Base-by-base conservation (phyloP, 2,329 filamentous ascomycete species). In the Penicillium paneum region DNA sequence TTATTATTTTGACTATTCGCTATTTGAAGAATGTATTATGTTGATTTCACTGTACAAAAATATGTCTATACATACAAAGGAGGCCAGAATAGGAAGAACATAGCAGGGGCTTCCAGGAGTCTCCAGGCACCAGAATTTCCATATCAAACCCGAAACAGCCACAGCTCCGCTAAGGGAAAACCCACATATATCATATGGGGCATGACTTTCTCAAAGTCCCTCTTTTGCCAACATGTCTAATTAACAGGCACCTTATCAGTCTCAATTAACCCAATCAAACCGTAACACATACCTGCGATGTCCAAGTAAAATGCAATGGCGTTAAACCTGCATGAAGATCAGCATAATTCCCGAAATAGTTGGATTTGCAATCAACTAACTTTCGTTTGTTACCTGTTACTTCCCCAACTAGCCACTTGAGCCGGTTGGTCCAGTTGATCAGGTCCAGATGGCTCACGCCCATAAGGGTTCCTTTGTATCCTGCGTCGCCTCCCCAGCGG, bases 141-240 rank as follows among this genome's bases (percentile, higher is more conserved):
- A 29, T n/a, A 32, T 36, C 28, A 21, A 43, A 44, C 3, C 28
- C 12, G 42, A 34, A 19, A 35, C 42, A 43, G 19, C 50, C 50
- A 35, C 42, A 21, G 29, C 44, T 50, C n/a, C 46, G 52, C 46
- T 44, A 40, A 44, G 19, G 26, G 21, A 5, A 15, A 35, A 19
- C 35, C 40, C 39, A 55, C 29, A 62, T 58, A 55, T 57, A 64
- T 50, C 60, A 24, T 24, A 24, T 57, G 11, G 17, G 3, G 5
- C 19, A 24, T 12, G 11, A 3, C 3, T 21, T 29, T 41, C 11
- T 73, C 60, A 77, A 15, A 77, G 62, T 2, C 83, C 85, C 66
- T 90, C 86, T 63, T 85, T 87, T 2, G 87, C 85, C 46, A 90
- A 74, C 86, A 89, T 90, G 64, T 89, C 74, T 69, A 57, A 29